Percentiles rank a stretch among this genome's conserved stretches.
Evolutionary conservation across 2,329 filamentous ascomycete species (phyloP).

Genomic region (Metarhizium robertsii): DNA sequence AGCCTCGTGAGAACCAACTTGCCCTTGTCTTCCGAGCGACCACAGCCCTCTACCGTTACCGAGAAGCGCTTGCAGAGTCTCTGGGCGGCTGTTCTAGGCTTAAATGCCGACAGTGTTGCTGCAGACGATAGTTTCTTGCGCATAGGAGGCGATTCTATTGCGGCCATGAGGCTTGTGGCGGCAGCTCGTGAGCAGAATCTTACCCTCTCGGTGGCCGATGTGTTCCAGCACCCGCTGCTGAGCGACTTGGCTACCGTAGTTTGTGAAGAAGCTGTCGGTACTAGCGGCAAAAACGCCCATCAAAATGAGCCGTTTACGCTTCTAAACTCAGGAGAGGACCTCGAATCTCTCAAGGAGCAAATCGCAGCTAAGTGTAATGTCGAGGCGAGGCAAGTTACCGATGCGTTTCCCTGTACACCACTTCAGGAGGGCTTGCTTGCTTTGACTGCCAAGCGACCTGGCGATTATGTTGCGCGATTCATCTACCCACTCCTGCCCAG

Average conservation of each 20-base stretch:
- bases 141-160: constrained; percentile 36
- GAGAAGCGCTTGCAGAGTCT: constrained; percentile 1
- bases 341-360: neutral
- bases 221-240: constrained; percentile 22
- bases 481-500: constrained; percentile 26
- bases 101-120: constrained; percentile 17
- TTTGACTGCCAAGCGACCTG: constrained; percentile 31
- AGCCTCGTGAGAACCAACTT: neutral
- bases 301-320: constrained; percentile 2
- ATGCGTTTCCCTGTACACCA: constrained; percentile 40
- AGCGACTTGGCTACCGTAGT: constrained; percentile 1
- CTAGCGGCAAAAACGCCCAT: neutral
- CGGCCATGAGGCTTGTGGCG: constrained; percentile 31
- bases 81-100: constrained; percentile 7
- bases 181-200: constrained; percentile 25
- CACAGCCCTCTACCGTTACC: neutral
- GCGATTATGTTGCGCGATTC: constrained; percentile 36
- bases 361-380: constrained; percentile 2
- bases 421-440: constrained; percentile 42
- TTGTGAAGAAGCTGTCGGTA: neutral
- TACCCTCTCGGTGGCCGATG: constrained; percentile 29
- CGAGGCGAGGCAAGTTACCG: constrained; percentile 23
- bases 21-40: neutral
- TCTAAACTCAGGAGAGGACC: neutral
- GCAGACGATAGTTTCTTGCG: constrained; percentile 35